phyloP scores from a whole-genome alignment of 257 asterid species.

The Fraxinus pennsylvanica region DNA sequence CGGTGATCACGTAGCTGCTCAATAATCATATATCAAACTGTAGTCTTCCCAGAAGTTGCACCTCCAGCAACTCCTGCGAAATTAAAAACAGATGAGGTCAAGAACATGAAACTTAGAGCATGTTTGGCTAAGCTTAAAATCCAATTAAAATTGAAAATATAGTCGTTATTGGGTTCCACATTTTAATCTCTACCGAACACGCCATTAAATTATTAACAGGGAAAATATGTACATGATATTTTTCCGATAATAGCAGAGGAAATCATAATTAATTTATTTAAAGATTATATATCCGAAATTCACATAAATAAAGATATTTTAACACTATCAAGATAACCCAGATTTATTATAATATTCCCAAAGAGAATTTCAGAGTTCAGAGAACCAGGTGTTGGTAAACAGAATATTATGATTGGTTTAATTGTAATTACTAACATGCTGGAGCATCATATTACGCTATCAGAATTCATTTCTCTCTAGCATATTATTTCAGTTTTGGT shows the following conservation, averaged over 20 bases:
- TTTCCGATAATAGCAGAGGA: too few species aligned
- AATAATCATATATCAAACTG: constrained; percentile 95
- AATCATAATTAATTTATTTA: too few species aligned
- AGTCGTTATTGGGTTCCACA: too few species aligned
- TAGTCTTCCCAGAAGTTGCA: constrained; percentile 97
- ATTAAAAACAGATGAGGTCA: constrained; percentile 19
- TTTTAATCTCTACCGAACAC: too few species aligned
- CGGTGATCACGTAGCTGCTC: constrained; percentile 98
- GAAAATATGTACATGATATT: too few species aligned
- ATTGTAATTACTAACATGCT: background rate
- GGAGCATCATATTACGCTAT: constrained; percentile 7
- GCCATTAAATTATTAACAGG: too few species aligned
- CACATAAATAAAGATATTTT: too few species aligned
- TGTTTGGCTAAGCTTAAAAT: background rate
- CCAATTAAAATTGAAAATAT: too few species aligned
- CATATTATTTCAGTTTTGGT: background rate
- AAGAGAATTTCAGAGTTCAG: background rate
- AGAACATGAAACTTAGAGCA: constrained; percentile 17
- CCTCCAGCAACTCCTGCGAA: constrained; percentile 96
- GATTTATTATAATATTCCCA: too few species aligned
- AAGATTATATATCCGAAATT: too few species aligned
- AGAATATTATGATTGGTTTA: background rate
- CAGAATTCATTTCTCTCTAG: too few species aligned
- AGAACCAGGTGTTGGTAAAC: background rate
- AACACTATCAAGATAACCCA: too few species aligned